Conservation (phyloP, 192 early-diverging fungal genomes). For the Coemansia sp. region DNA sequence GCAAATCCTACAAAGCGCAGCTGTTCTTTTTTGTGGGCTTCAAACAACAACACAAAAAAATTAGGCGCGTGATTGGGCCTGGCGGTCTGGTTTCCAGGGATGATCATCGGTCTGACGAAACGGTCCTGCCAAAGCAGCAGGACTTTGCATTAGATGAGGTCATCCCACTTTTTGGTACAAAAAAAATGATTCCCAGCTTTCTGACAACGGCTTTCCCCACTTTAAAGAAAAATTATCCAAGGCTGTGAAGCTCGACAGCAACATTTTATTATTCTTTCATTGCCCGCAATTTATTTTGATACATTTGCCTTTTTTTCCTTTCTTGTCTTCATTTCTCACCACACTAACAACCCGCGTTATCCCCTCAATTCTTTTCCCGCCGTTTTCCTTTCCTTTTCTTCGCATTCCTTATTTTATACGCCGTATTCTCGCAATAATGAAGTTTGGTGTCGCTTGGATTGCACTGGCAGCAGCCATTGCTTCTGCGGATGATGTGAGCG, state of each 20-base stretch:
- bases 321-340: background rate
- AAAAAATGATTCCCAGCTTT: background rate
- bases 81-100: background rate
- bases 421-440: background rate
- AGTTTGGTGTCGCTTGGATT: conserved; percentile 3
- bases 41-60: too few species aligned
- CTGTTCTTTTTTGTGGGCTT: too few species aligned
- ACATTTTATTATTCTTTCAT: background rate
- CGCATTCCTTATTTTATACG: background rate
- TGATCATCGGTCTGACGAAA: background rate
- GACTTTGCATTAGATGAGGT: background rate
- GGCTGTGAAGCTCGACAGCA: too few species aligned
- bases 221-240: background rate
- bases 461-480: conserved; percentile 2
- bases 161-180: background rate
- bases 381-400: background rate
- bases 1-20: too few species aligned
- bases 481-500: background rate
- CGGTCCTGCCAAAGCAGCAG: background rate
- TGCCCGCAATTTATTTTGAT: background rate
- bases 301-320: background rate
- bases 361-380: background rate
- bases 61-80: background rate
- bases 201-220: background rate
- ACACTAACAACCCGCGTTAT: too few species aligned